Conservation (phyloP, 805 yeast species). For the Allodekkera sacchari region DNA sequence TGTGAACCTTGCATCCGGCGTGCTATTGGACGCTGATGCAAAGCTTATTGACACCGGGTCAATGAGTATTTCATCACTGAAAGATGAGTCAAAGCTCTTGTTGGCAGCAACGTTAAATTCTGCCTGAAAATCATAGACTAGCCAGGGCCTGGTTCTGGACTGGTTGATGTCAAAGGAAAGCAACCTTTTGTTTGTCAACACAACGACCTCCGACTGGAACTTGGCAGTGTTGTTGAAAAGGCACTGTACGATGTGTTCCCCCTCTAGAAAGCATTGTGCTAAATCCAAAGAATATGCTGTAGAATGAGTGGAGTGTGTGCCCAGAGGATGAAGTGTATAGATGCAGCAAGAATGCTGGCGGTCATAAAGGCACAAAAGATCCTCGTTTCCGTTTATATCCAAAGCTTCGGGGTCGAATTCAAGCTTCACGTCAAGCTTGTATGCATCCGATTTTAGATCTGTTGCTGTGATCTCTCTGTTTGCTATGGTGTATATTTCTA, state of each 20-base stretch:
- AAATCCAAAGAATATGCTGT: slow-evolving; percentile 7
- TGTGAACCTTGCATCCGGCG: slow-evolving; percentile 38
- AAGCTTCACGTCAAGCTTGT: slow-evolving; percentile 8
- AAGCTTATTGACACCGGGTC: slow-evolving; percentile 36
- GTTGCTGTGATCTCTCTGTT: slow-evolving; percentile 14
- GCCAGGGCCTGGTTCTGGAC: slow-evolving; percentile 14
- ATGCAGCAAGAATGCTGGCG: slow-evolving; percentile 8
- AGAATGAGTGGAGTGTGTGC: slow-evolving; percentile 11
- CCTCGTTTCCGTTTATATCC: slow-evolving; percentile 17
- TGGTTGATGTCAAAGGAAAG: slow-evolving; percentile 28
- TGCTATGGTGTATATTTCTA: slow-evolving; percentile 18
- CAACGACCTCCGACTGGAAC: slow-evolving; percentile 34
- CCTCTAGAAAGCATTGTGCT: slow-evolving; percentile 5
- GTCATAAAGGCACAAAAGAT: slow-evolving; percentile 20
- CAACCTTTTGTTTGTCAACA: slow-evolving; percentile 29
- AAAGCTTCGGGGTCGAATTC: slow-evolving; percentile 19
- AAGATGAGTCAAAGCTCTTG: slow-evolving; percentile 9
- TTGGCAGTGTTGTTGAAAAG: slow-evolving; percentile 38
- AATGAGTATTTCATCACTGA: slow-evolving; percentile 8
- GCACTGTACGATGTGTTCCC: slow-evolving; percentile 27
- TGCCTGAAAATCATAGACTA: slow-evolving; percentile 15
- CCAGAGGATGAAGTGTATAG: slow-evolving; percentile 14
- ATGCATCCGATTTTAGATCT: slow-evolving; percentile 5
- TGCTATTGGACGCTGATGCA: slow-evolving; percentile 27
- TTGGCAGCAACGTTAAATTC: slow-evolving; percentile 14